Percentiles rank a stretch among this genome's conserved stretches.
These are phyloP conservation scores for Williopsis jadinii DNA, from an alignment of 1,139 yeast species.

Conservation along the genomic window DNA sequence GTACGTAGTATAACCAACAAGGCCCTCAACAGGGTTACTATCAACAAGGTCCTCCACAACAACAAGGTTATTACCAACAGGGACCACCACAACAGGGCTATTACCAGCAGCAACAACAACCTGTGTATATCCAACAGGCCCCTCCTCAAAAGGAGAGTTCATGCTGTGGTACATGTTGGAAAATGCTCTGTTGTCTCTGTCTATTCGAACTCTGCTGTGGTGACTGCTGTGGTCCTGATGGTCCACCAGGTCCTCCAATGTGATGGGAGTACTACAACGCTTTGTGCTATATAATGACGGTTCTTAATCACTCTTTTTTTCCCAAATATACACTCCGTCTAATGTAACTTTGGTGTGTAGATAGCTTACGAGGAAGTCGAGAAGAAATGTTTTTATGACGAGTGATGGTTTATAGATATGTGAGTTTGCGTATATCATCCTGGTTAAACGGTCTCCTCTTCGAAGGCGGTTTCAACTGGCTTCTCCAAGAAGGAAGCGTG, in stretches of 20 bases:
- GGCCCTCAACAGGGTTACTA: conserved; percentile 1
- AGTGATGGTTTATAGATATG: no score
- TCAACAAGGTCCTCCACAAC: background rate
- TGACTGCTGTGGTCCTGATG: conserved; percentile 3
- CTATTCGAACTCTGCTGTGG: conserved; percentile 27
- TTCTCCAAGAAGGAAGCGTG: conserved; percentile 96
- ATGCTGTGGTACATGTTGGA: conserved; percentile 25
- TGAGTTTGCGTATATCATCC: no score
- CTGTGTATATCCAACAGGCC: conserved; percentile 28
- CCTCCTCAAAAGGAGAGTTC: conserved; percentile 23
- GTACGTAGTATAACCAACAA: conserved; percentile 3
- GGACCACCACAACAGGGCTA: conserved; percentile 24
- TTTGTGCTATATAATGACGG: no score
- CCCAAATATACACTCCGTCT: no score
- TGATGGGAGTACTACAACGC: no score
- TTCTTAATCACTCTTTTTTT: no score
- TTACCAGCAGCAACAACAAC: conserved; percentile 28
- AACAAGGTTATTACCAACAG: conserved; percentile 6
- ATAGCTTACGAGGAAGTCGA: no score
- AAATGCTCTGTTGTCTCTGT: conserved; percentile 33
- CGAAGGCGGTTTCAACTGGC: conserved; percentile 96
- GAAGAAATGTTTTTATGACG: no score
- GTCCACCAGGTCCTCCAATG: no score
- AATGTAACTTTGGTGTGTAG: no score
- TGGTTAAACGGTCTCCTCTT: conserved; percentile 47